These are phyloP conservation scores for Ophiostoma tasmaniense DNA, from an alignment of 2,329 filamentous ascomycete species.

Conservation along the genomic window DNA sequence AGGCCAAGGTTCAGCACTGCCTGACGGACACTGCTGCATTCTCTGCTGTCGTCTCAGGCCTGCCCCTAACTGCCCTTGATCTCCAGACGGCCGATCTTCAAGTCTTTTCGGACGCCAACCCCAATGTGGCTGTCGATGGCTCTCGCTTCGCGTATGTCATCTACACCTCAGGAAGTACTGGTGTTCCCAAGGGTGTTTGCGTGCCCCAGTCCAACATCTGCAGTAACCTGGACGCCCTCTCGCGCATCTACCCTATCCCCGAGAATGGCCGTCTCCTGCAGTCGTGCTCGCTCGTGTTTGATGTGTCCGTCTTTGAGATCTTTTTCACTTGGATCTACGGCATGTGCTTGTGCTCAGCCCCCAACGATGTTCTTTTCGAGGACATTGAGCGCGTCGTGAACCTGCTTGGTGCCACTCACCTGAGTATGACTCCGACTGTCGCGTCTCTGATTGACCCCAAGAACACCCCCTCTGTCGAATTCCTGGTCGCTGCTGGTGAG, in stretches of 20 bases:
- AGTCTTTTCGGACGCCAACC: constrained; percentile 28
- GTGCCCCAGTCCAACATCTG: constrained; percentile 87
- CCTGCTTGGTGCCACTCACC: constrained; percentile 69
- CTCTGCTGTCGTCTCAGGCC: not conserved
- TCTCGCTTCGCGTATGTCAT: constrained; percentile 64
- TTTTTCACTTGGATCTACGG: constrained; percentile 94
- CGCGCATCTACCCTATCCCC: constrained; percentile 70
- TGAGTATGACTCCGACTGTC: constrained; percentile 83
- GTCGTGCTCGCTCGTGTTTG: constrained; percentile 90
- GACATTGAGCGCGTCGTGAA: constrained; percentile 68
- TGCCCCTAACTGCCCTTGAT: constrained; percentile 25
- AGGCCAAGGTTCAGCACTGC: constrained; percentile 58
- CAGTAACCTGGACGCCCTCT: constrained; percentile 77
- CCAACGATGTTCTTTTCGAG: constrained; percentile 76
- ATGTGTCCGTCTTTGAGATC: constrained; percentile 86
- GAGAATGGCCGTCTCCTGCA: constrained; percentile 60
- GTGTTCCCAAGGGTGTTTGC: constrained; percentile 78
- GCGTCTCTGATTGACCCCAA: constrained; percentile 69
- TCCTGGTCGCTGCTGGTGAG: constrained; percentile 91
- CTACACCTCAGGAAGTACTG: constrained; percentile 82
- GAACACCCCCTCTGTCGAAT: constrained; percentile 74
- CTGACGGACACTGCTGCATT: constrained; percentile 40
- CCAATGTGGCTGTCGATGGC: constrained; percentile 27
- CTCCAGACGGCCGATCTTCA: constrained; percentile 26
- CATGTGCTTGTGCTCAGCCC: constrained; percentile 73